Evolutionary conservation across 352 stramenopile genomes (phyloP), one percentile per base, ranked within the genome.

Genomic region (Phytophthora macrochlamydospora): DNA sequence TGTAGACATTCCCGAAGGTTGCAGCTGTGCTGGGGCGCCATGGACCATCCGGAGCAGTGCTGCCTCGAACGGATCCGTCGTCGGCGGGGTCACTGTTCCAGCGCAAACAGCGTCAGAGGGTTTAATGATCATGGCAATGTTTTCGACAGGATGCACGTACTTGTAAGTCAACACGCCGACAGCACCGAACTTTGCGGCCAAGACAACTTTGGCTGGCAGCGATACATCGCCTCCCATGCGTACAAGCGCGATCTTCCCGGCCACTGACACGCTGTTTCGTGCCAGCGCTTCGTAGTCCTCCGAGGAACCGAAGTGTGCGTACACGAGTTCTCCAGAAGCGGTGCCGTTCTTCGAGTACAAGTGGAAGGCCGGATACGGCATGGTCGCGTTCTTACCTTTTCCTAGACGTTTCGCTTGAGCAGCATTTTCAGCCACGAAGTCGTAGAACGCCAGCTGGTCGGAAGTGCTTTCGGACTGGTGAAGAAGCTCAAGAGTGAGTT

Each of bases 291-390:
- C 69, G 51, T 92, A 94, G 68, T 94, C 87, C 8, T 79, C 60
- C 0, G 83, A 81, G 14, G 71, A 75, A 28, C 85, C 87, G 43
- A 89, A 95, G 64, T 95, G 85, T 1, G 79, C 86, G 52, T 93
- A 95, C 44, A 94, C 84, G 52, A 94, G 59, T 44, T 65, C 65
- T 28, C 82, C 87, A 1, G 69, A 63, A 2, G 69, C 83, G 1
- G 73, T 85, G 49, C 87, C 87, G 59, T 92, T 94, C 66, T 83
- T 88, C 24, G 84, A 85, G 74, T 94, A 95, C 54, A 93, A 79
- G 64, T 95, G 87, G 64, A 93, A 95, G 3, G 85, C 77, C 3
- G 83, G 77, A 29, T 82, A 60, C 50, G 64, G 67, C 11, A 67
- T 76, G 0, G 78, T 65, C 40, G 57, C 31, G 54, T 32, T 62